A percentile compares a stretch with the other conserved stretches of the same genome.
Conservation (phyloP, 78 protist species). For the Mantamonas sphyraenae region DNA sequence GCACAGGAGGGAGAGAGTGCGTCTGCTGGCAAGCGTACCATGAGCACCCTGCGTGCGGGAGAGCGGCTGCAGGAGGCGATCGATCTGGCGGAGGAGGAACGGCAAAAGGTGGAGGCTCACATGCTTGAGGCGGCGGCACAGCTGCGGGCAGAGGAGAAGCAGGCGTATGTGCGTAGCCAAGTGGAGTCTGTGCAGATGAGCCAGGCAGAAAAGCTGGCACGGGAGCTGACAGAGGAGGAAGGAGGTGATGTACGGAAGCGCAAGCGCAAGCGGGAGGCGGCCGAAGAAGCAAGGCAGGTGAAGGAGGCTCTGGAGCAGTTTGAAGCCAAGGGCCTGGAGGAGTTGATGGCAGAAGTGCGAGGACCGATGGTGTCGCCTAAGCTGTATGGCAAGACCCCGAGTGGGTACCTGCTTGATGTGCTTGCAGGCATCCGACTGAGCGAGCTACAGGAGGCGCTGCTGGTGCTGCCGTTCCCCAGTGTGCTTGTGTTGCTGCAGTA, state of each 20-base stretch:
- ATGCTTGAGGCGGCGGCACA: too few relatives aligned
- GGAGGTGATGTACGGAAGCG: not conserved
- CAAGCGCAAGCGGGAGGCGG: not conserved
- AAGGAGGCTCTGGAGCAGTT: too few relatives aligned
- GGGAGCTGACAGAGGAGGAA: not conserved
- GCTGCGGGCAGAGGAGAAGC: constrained; percentile 7
- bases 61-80: constrained; percentile 71
- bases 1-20: not conserved
- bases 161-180: not conserved
- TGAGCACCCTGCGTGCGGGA: constrained; percentile 45
- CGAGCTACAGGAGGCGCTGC: constrained; percentile 37
- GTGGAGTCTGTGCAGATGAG: not conserved
- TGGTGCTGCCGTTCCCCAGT: constrained; percentile 20
- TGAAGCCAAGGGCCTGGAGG: too few relatives aligned
- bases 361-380: too few relatives aligned
- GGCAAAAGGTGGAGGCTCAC: constrained; percentile 1
- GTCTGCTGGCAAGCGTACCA: constrained; percentile 31
- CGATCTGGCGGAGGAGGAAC: constrained; percentile 18
- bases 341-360: too few relatives aligned
- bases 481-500: not conserved
- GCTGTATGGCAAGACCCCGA: not conserved
- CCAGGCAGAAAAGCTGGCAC: not conserved
- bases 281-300: not conserved
- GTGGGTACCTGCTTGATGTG: constrained; percentile 8
- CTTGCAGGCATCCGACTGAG: not conserved